Evolutionary conservation across 768 basidiomycete genomes (phyloP), one percentile per base, ranked within the genome.

Genomic region (Lyophyllum atratum): DNA sequence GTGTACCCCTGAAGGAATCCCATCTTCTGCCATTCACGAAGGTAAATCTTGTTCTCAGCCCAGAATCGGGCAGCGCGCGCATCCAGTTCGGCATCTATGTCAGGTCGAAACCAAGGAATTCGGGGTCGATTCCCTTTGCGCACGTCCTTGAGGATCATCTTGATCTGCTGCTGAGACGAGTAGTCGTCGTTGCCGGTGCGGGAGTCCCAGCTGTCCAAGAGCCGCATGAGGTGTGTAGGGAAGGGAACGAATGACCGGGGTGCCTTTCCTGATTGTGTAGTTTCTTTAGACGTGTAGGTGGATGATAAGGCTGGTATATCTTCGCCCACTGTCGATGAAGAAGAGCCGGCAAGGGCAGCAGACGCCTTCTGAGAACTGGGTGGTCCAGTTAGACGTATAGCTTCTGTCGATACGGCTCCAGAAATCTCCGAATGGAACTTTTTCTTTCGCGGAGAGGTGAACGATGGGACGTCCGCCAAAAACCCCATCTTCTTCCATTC

Each of bases 401-500:
- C n/a, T n/a, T n/a, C n/a, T n/a, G n/a, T n/a, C n/a, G n/a, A n/a
- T n/a, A n/a, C n/a, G n/a, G n/a, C n/a, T n/a, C n/a, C n/a, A n/a
- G n/a, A n/a, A n/a, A n/a, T n/a, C n/a, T n/a, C n/a, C n/a, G n/a
- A n/a, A n/a, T n/a, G n/a, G n/a, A n/a, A n/a, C n/a, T n/a, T n/a
- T n/a, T n/a, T n/a, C n/a, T n/a, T n/a, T n/a, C n/a, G n/a, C n/a
- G n/a, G n/a, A n/a, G n/a, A n/a, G n/a, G n/a, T n/a, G n/a, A n/a
- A n/a, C n/a, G n/a, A 42, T 6, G 14, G 14, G 14, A 15, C 6
- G 17, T 21, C 40, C 17, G 22, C n/a, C 8, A 53, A 9, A 33
- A 58, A 59, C 15, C 61, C 58, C 39, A 59, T 40, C 19, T 22
- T 40, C 33, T 26, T 42, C 61, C 58, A 62, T 31, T 59, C 54